phyloP scores from a whole-genome alignment of 805 yeast genomes.

The Saccharomyces cerevisiae region DNA sequence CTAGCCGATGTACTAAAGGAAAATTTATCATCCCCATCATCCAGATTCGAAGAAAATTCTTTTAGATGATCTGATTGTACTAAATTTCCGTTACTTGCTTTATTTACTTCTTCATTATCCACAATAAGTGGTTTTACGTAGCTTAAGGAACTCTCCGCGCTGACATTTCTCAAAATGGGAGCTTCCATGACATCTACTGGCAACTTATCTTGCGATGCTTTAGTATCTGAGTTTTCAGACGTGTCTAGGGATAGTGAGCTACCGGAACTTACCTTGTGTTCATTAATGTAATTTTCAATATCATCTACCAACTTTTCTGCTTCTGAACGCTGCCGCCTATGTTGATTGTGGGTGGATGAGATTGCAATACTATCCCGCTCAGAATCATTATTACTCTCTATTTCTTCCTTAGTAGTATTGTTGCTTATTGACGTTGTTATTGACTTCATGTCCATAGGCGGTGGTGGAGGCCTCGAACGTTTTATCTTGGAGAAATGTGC shows the following conservation, averaged over 20 bases:
- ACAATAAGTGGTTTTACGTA: neutral
- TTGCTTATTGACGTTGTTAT: neutral
- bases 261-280: conserved; percentile 9
- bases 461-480: conserved; percentile 17
- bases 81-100: neutral
- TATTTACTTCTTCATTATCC: neutral
- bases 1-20: conserved; percentile 15
- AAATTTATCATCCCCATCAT: conserved; percentile 11
- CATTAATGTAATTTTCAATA: conserved; percentile 21
- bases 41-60: conserved; percentile 1
- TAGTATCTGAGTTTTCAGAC: neutral
- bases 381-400: neutral
- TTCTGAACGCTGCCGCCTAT: conserved; percentile 26
- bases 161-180: neutral
- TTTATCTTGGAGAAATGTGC: neutral
- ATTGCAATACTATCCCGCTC: neutral
- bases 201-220: neutral
- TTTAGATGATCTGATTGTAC: conserved; percentile 1
- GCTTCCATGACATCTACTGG: neutral
- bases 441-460: conserved; percentile 14
- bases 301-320: conserved; percentile 30
- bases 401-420: neutral
- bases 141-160: neutral
- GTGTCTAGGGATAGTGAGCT: neutral
- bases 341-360: conserved; percentile 3